Conservation (phyloP, 164 flowering plant genomes). For the Piper longum region DNA sequence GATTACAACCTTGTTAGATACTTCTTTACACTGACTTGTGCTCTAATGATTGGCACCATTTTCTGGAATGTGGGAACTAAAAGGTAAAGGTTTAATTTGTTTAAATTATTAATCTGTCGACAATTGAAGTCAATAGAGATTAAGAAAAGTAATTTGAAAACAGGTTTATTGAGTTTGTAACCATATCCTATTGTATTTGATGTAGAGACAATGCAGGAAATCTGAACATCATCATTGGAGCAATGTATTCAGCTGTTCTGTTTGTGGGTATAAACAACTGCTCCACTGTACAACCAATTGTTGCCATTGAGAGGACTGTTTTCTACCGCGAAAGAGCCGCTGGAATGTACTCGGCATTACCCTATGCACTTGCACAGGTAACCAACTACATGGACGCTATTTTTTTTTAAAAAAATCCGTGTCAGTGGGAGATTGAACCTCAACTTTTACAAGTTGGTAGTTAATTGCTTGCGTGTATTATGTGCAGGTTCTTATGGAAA, state of each 20-base stretch:
- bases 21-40: constrained; percentile 56
- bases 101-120: neutral
- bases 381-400: neutral
- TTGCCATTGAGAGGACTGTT: constrained; percentile 76
- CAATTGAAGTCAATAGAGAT: neutral
- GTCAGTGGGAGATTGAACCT: neutral
- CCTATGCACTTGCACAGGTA: constrained; percentile 90
- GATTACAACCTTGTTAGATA: constrained; percentile 73
- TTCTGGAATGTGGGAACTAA: constrained; percentile 73
- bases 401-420: neutral
- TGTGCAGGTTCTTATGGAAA: constrained; percentile 24
- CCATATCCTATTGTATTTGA: neutral
- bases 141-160: neutral
- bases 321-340: constrained; percentile 86
- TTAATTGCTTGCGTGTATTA: too few relatives aligned
- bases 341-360: constrained; percentile 89
- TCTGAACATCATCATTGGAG: constrained; percentile 55
- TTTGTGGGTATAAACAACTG: constrained; percentile 72
- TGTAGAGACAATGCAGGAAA: constrained; percentile 44
- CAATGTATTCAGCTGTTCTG: constrained; percentile 70
- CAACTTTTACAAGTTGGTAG: neutral
- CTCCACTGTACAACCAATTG: constrained; percentile 70
- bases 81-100: constrained; percentile 19
- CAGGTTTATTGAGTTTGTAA: neutral
- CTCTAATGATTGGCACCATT: constrained; percentile 65